phyloP scores from a whole-genome alignment of 768 basidiomycete species.

The Xerocomellus amylosporus region DNA sequence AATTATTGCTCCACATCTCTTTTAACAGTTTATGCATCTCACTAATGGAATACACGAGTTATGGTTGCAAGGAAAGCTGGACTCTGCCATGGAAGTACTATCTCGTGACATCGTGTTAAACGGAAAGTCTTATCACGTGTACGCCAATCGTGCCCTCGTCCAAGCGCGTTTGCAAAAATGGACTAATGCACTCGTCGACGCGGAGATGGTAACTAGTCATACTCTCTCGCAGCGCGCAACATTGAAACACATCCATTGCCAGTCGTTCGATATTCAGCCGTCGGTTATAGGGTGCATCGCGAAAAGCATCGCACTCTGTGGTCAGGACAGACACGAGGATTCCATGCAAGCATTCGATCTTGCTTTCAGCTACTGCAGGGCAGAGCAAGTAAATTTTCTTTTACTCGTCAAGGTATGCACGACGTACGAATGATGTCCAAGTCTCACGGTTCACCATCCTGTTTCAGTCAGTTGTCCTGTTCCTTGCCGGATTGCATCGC shows the following conservation, averaged over 20 bases:
- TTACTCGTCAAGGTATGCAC: slow-evolving; percentile 16
- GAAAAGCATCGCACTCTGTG: slow-evolving; percentile 11
- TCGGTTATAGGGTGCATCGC: slow-evolving; percentile 18
- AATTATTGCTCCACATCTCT: neutral
- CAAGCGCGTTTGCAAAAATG: slow-evolving; percentile 7
- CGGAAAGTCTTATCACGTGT: neutral
- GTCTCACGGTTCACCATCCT: neutral
- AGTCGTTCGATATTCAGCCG: slow-evolving; percentile 10
- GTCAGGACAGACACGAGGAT: slow-evolving; percentile 11
- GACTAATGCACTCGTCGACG: slow-evolving; percentile 5
- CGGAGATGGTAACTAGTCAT: slow-evolving; percentile 9
- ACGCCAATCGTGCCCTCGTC: slow-evolving; percentile 12
- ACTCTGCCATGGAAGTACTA: slow-evolving; percentile 1
- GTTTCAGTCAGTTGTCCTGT: slow-evolving; percentile 11
- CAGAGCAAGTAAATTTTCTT: slow-evolving; percentile 8
- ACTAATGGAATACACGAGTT: neutral
- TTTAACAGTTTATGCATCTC: slow-evolving; percentile 13
- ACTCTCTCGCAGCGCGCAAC: neutral
- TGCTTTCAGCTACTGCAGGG: slow-evolving; percentile 3
- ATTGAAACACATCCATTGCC: neutral
- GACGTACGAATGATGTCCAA: too few relatives aligned
- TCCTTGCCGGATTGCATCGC: slow-evolving; percentile 1
- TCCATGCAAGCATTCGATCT: slow-evolving; percentile 20
- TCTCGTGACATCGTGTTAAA: slow-evolving; percentile 9
- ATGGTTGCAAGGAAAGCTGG: slow-evolving; percentile 7